Conservation (phyloP, 2,329 filamentous ascomycete species). For the Trichophyton benhamiae region DNA sequence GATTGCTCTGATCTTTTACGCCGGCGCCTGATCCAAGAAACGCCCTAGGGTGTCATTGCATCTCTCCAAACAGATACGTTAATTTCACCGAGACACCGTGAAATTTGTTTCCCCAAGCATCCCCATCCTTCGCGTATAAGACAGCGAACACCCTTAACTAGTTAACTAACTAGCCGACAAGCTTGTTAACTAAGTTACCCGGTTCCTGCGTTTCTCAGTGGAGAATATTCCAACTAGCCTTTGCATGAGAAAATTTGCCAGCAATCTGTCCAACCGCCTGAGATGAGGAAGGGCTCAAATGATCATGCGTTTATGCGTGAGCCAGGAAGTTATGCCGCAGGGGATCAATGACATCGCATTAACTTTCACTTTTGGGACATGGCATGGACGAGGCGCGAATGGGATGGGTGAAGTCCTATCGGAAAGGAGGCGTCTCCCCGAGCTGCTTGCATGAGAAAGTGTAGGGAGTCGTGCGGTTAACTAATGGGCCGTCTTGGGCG, state of each 20-base stretch:
- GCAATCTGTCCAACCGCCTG: not conserved
- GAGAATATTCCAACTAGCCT: not conserved
- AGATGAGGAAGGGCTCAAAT: not conserved
- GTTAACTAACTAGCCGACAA: too few species aligned
- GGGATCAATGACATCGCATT: not conserved
- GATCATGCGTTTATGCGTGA: not conserved
- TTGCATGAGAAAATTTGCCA: not conserved
- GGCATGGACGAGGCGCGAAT: too few species aligned
- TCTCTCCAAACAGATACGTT: not conserved
- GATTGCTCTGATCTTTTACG: not conserved
- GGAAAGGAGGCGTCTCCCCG: not conserved
- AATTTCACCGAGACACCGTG: not conserved
- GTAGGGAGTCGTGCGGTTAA: not conserved
- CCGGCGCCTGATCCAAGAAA: not conserved
- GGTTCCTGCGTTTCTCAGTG: not conserved
- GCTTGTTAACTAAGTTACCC: too few species aligned
- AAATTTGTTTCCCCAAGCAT: not conserved
- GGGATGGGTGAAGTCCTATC: too few species aligned
- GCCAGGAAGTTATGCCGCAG: not conserved
- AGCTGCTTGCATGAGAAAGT: not conserved
- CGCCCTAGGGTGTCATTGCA: not conserved
- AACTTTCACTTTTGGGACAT: not conserved
- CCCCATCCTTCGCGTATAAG: not conserved
- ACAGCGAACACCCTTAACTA: not conserved
- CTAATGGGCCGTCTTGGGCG: not conserved